Evolutionary conservation across 148 eudicot genomes (phyloP).

Genomic region (Rhododendron griersonianum): DNA sequence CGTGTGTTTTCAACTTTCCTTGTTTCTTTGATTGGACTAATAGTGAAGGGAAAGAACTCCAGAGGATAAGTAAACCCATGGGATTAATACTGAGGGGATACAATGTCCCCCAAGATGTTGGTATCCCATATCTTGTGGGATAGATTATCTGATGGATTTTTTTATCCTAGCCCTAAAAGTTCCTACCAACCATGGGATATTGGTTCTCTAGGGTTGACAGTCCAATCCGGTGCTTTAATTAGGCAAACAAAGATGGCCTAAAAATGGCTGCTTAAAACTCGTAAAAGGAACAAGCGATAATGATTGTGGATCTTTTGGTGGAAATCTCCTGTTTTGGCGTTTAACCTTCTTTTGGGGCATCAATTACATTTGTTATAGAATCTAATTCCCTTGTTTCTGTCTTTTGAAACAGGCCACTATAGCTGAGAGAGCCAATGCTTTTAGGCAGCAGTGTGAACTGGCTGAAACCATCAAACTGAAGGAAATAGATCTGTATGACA

Average conservation of each 20-base stretch:
- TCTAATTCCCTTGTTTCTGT: conserved; percentile 9
- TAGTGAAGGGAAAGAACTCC: background rate
- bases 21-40: background rate
- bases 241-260: background rate
- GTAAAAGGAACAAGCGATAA: background rate
- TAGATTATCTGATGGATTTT: background rate
- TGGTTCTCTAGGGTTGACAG: background rate
- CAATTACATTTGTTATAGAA: background rate
- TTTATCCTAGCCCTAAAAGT: background rate
- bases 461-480: conserved; percentile 85
- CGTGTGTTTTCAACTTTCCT: background rate
- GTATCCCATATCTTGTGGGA: background rate
- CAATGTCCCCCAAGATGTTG: background rate
- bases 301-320: background rate
- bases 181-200: background rate
- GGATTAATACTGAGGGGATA: background rate
- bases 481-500: conserved; percentile 77
- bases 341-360: background rate
- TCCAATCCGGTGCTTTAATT: background rate
- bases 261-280: background rate
- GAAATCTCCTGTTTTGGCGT: background rate
- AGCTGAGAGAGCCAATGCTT: conserved; percentile 87
- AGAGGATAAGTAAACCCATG: background rate
- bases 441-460: conserved; percentile 86
- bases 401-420: conserved; percentile 68